A percentile compares a stretch with the other conserved stretches of the same genome.
Evolutionary conservation across 2,329 filamentous ascomycete genomes (phyloP).

Genomic region (Xylariaceae sp.): DNA sequence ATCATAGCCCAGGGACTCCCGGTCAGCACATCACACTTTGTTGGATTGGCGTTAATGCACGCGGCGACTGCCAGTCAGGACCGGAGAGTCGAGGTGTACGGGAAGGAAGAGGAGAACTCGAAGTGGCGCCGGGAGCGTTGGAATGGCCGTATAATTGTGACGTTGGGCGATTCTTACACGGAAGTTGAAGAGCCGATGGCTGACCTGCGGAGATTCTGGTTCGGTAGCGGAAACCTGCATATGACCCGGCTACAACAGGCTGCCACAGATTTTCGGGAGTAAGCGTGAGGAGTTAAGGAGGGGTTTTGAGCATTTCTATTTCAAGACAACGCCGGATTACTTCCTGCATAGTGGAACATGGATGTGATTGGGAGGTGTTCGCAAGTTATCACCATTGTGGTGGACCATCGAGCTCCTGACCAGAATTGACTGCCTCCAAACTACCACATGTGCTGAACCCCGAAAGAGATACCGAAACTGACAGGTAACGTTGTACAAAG

Average conservation of each 20-base stretch:
- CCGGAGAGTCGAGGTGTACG: conserved; percentile 33
- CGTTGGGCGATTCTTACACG: conserved; percentile 33
- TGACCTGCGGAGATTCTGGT: conserved; percentile 27
- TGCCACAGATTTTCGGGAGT: conserved; percentile 2
- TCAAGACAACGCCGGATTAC: not conserved
- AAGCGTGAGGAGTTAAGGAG: not conserved
- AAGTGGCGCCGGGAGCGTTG: conserved; percentile 21
- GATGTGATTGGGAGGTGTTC: too few species aligned
- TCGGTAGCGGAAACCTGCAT: conserved; percentile 28
- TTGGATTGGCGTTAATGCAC: conserved; percentile 35
- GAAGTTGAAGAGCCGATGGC: conserved; percentile 32
- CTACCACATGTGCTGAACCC: too few species aligned
- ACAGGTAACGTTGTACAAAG: too few species aligned
- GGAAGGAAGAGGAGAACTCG: conserved; percentile 28
- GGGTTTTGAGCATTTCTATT: not conserved
- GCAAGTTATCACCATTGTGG: too few species aligned
- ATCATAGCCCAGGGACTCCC: conserved; percentile 31
- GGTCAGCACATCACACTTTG: conserved; percentile 31
- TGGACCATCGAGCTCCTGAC: too few species aligned
- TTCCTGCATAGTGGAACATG: too few species aligned
- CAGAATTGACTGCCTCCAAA: too few species aligned
- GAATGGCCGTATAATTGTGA: conserved; percentile 35
- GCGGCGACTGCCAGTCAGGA: conserved; percentile 34
- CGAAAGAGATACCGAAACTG: too few species aligned
- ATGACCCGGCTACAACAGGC: conserved; percentile 30